Evolutionary conservation across 345 rosid genomes (phyloP).

Genomic region (Litchi chinensis): DNA sequence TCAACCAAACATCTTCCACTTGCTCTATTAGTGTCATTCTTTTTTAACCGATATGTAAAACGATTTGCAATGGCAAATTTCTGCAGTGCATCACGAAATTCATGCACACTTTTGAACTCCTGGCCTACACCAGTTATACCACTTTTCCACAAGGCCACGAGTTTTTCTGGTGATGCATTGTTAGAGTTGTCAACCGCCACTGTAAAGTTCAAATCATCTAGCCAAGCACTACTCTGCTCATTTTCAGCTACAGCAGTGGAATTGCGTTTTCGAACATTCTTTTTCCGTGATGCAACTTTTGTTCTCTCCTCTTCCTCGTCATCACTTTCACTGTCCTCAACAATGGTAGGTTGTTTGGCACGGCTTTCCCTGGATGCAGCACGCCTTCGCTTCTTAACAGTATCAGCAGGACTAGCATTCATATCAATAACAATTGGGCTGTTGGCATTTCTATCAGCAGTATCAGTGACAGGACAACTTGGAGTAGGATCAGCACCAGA

Average conservation of each 20-base stretch:
- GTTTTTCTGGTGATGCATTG: slow-evolving; percentile 41
- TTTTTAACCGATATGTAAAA: slow-evolving; percentile 73
- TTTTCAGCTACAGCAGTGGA: slow-evolving; percentile 34
- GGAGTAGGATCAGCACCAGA: slow-evolving; percentile 17
- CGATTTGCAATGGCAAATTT: slow-evolving; percentile 84
- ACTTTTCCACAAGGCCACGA: slow-evolving; percentile 75
- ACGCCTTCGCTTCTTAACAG: slow-evolving; percentile 82
- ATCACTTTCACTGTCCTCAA: slow-evolving; percentile 32
- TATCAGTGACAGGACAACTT: slow-evolving; percentile 9
- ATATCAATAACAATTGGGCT: slow-evolving; percentile 38
- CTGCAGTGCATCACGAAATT: slow-evolving; percentile 84
- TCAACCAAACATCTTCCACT: slow-evolving; percentile 71
- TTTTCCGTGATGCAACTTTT: slow-evolving; percentile 39
- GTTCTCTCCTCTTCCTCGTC: slow-evolving; percentile 29
- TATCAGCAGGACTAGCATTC: slow-evolving; percentile 65
- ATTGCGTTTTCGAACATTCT: slow-evolving; percentile 29
- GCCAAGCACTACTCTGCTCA: slow-evolving; percentile 20
- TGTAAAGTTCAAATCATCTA: slow-evolving; percentile 27
- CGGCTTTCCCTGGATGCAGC: slow-evolving; percentile 47
- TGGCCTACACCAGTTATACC: slow-evolving; percentile 89
- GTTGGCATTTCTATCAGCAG: slow-evolving; percentile 24
- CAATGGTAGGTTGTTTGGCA: slow-evolving; percentile 40
- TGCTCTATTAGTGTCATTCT: slow-evolving; percentile 81
- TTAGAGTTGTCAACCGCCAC: slow-evolving; percentile 9
- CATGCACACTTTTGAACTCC: slow-evolving; percentile 72